Evolutionary conservation across 352 stramenopile genomes (phyloP), one percentile per base, ranked within the genome.

Genomic region (Globisporangium megalacanthum): DNA sequence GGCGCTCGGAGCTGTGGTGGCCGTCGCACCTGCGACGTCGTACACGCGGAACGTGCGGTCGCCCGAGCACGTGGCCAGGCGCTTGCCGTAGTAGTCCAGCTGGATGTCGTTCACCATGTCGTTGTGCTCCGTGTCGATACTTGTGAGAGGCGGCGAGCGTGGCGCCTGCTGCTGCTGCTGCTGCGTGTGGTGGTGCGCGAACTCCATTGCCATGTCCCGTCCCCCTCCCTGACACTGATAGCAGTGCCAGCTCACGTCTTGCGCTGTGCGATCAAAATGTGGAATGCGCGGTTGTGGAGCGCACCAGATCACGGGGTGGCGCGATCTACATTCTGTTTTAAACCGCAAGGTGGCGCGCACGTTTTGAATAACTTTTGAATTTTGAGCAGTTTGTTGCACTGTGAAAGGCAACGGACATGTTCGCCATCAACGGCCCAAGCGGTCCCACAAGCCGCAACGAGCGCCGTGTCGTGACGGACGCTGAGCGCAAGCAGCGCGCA

Each of bases 41-140:
- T 92, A 95, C 37, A 95, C 64, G 57, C 83, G 82, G 61, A 95
- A 92, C 48, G 83, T 91, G 58, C 83, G 77, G 64, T 95, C 86
- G 17, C 70, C 77, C 33, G 86, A 95, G 65, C 83, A 93, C 48
- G 86, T 92, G 33, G 63, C 80, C 46, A 95, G 68, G 29, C 81
- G 80, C 59, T 94, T 92, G 61, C 83, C 82, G 60, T 95, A 92
- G 61, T 94, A 95, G 58, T 95, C 83, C 58, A 95, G 72, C 67
- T 95, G 84, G 36, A 94, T 91, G 68, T 95, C 86, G 64, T 91
- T 87, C 58, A 95, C 87, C 79, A 92, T 92, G 68, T 92, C 86
- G 39, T 88, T 89, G 65, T 95, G 86, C 61, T 94, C 83, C 54
- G 83, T 95, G 65, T 94, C 83, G 46, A 95, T 86, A 52, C 78